Evolutionary conservation across 2,329 filamentous ascomycete species (phyloP).

Genomic region (Beauveria australis): DNA sequence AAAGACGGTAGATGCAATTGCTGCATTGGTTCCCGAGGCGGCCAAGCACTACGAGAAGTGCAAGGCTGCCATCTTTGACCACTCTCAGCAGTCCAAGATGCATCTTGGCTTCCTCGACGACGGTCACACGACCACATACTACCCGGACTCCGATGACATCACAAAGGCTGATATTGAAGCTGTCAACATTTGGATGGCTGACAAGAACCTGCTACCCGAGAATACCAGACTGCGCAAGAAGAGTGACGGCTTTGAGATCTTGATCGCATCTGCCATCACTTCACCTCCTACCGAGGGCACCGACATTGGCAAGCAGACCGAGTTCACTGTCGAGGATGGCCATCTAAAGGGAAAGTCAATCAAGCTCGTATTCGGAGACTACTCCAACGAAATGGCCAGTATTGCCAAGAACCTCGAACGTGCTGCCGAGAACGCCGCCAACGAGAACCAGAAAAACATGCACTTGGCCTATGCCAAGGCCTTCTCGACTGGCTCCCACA

Average conservation of each 20-base stretch:
- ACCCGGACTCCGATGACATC: constrained; percentile 66
- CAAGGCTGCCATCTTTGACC: constrained; percentile 64
- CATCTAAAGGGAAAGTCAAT: constrained; percentile 58
- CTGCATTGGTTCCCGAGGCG: constrained; percentile 51
- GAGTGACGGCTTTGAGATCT: constrained; percentile 58
- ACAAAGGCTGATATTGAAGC: constrained; percentile 66
- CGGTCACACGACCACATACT: constrained; percentile 75
- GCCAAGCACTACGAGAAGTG: constrained; percentile 59
- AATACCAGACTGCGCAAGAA: constrained; percentile 70
- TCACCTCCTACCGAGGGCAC: constrained; percentile 53
- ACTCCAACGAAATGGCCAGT: constrained; percentile 61
- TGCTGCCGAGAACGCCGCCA: constrained; percentile 61
- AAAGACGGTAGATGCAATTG: constrained; percentile 56
- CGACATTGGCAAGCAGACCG: constrained; percentile 59
- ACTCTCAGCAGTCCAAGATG: constrained; percentile 55
- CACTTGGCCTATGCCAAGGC: constrained; percentile 65
- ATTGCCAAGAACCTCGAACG: constrained; percentile 60
- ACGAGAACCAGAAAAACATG: constrained; percentile 68
- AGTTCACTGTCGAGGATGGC: constrained; percentile 52
- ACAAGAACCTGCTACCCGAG: constrained; percentile 63
- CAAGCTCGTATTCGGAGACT: constrained; percentile 66
- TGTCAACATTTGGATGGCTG: constrained; percentile 64
- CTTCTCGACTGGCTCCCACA: constrained; percentile 64
- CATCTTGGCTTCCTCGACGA: constrained; percentile 68
- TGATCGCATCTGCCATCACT: constrained; percentile 62